Base-by-base conservation (phyloP, 2,329 filamentous ascomycete species). In the Trichoderma oligosporum region DNA sequence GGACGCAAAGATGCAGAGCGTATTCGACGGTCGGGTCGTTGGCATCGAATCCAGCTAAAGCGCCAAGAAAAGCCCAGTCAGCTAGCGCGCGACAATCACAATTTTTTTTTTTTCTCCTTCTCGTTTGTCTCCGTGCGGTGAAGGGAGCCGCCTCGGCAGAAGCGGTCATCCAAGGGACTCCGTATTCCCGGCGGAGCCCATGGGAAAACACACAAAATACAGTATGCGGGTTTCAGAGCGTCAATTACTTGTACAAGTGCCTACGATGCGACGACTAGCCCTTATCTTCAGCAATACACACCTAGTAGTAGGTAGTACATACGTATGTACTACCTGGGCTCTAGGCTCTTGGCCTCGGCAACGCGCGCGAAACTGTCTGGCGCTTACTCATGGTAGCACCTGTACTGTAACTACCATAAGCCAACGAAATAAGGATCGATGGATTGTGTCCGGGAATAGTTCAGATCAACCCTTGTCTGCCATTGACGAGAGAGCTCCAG, bases 381-480 rank as follows among this genome's bases (percentile, higher is more conserved):
- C 39, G 39, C 51, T 45, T 54, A 54, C 41, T 25, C 41, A 11
- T 6, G 27, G 41, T 44, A 45, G 41, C 25, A 27, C 41, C 14
- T 20, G 49, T 42, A 20, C 27, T 39, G n/a, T n/a, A n/a, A n/a
- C n/a, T n/a, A n/a, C n/a, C n/a, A n/a, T n/a, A 33, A 35, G 38
- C 14, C 51, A 12, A 39, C 41, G 51, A 54, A 45, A 54, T 54
- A 54, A 24, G 51, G 39, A 54, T 54, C 51, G 51, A 45, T 45
- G 51, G 51, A 24, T 35, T 45, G 29, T 24, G 4, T 31, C 25
- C 51, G 20, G 25, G 33, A 36, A 38, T 22, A 33, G 47, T 45
- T 46, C 51, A 52, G 25, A 33, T 36, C 16, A 20, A 18, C 51
- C 47, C 51, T 18, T 52, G 24, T 39, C 48, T 36, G 51, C n/a